Evolutionary conservation across 2,329 filamentous ascomycete genomes (phyloP), one percentile per base, ranked within the genome.

Genomic region (Verticillium zaregamsianum): DNA sequence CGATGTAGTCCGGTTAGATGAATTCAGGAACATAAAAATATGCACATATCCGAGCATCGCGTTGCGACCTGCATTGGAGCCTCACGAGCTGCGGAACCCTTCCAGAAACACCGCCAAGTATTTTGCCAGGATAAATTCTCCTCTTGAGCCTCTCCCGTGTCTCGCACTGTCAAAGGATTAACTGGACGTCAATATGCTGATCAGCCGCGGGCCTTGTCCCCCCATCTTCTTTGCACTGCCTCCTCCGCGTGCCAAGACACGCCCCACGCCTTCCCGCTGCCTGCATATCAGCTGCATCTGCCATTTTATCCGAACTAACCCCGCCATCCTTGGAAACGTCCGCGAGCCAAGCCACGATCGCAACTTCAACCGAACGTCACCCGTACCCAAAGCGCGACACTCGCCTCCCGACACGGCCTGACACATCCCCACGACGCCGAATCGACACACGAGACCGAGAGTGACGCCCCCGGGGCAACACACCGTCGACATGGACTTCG

Each of bases 401-500:
- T 31, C 17, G 11, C 12, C 7, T 15, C 9, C 8, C 9, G 9
- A n/a, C 11, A n/a, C 20, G n/a, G 17, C 40, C n/a, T 3, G 9
- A 15, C 17, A 63, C 32, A 37, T 15, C 14, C 23, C 28, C 23
- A 56, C 58, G 40, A 61, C 55, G 45, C 20, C 56, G 20, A 49
- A 49, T 0, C 40, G 9, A 49, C 40, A 8, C 20, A n/a, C 17
- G 20, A 23, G 8, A 23, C 7, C 40, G 20, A 49, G 20, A 23
- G 7, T 6, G 49, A 32, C 56, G 31, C n/a, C 37, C 15, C 14
- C 54, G 52, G 25, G 33, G 14, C 58, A 72, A 12, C 20, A 11
- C 40, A 11, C 40, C 40, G n/a, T 9, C 7, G 81, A 64, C 67
- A 99, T 99, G 95, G 93, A 99, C 77, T 99, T 99, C 80, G 93